A percentile compares a stretch with the other conserved stretches of the same genome.
phyloP scores from a whole-genome alignment of 2,329 filamentous ascomycete species.

The Scedosporium dehoogii region DNA sequence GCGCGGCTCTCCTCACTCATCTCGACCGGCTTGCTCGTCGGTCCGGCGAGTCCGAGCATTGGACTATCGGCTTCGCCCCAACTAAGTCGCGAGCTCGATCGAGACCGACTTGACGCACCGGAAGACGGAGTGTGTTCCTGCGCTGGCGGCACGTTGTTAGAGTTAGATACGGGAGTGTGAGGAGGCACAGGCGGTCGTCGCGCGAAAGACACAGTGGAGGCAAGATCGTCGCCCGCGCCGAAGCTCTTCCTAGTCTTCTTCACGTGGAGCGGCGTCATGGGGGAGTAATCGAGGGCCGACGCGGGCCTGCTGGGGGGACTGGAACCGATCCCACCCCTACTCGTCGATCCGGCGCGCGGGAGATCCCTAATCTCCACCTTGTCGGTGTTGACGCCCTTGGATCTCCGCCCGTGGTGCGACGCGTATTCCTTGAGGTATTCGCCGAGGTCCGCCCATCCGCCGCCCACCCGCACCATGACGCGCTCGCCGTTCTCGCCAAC shows the following conservation, averaged over 20 bases:
- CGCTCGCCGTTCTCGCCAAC: slow-evolving; percentile 85
- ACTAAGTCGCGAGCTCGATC: slow-evolving; percentile 42
- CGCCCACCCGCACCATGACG: slow-evolving; percentile 95
- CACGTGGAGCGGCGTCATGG: slow-evolving; percentile 40
- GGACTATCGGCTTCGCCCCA: slow-evolving; percentile 51
- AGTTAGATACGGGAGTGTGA: slow-evolving; percentile 27
- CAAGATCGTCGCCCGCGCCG: slow-evolving; percentile 20
- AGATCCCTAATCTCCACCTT: slow-evolving; percentile 51
- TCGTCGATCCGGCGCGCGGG: slow-evolving; percentile 15
- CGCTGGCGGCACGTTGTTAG: slow-evolving; percentile 12
- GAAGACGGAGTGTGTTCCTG: slow-evolving; percentile 32
- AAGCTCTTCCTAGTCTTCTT: slow-evolving; percentile 43
- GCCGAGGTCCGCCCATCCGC: slow-evolving; percentile 94
- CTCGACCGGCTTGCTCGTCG: slow-evolving; percentile 51
- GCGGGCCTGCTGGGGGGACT: slow-evolving; percentile 31
- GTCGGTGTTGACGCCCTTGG: slow-evolving; percentile 32
- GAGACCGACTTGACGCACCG: slow-evolving; percentile 33
- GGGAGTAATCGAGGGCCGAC: slow-evolving; percentile 21
- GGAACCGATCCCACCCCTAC: slow-evolving; percentile 16
- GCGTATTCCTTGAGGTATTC: slow-evolving; percentile 94
- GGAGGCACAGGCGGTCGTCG: slow-evolving; percentile 17
- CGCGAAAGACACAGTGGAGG: slow-evolving; percentile 13
- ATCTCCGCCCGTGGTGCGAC: slow-evolving; percentile 75
- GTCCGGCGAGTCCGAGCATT: slow-evolving; percentile 60
- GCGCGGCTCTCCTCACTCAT: slow-evolving; percentile 65